Evolutionary conservation across 2,329 filamentous ascomycete genomes (phyloP).

Genomic region (Sclerotinia trifoliorum): DNA sequence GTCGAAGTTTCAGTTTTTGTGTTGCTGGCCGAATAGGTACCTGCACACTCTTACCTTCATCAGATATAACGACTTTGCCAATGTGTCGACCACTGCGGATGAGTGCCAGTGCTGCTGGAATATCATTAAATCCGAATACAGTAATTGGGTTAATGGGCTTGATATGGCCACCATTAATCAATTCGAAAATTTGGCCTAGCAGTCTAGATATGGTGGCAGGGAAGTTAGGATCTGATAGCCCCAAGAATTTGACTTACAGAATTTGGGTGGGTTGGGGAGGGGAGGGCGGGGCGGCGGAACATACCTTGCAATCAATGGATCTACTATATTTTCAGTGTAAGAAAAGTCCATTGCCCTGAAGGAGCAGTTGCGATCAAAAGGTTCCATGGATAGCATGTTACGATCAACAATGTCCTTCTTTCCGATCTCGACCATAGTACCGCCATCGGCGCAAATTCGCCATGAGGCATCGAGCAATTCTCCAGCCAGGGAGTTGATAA

Average conservation of each 20-base stretch:
- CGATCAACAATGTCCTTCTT: conserved; percentile 29
- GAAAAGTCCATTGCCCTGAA: conserved; percentile 31
- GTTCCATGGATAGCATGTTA: conserved; percentile 26
- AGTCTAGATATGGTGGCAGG: neutral
- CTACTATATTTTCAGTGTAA: conserved; percentile 11
- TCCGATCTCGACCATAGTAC: conserved; percentile 34
- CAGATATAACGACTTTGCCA: conserved; percentile 44
- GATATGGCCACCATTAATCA: conserved; percentile 23
- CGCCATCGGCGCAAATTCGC: conserved; percentile 40
- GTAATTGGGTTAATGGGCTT: conserved; percentile 28
- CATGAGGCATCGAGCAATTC: conserved; percentile 38
- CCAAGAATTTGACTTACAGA: neutral
- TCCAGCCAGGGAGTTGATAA: conserved; percentile 36
- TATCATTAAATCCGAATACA: conserved; percentile 35
- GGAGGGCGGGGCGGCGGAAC: too few relatives aligned
- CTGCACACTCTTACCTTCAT: conserved; percentile 8
- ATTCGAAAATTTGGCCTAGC: conserved; percentile 19
- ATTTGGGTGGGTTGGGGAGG: neutral
- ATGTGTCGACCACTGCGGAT: conserved; percentile 45
- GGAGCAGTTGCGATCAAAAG: conserved; percentile 28
- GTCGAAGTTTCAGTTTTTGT: conserved; percentile 28
- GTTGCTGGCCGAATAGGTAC: conserved; percentile 18
- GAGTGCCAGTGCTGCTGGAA: conserved; percentile 27
- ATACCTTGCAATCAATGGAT: neutral
- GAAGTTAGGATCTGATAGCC: neutral